Base-by-base conservation (phyloP, 495 filamentous ascomycete genomes). In the Achaetomiella virescens region DNA sequence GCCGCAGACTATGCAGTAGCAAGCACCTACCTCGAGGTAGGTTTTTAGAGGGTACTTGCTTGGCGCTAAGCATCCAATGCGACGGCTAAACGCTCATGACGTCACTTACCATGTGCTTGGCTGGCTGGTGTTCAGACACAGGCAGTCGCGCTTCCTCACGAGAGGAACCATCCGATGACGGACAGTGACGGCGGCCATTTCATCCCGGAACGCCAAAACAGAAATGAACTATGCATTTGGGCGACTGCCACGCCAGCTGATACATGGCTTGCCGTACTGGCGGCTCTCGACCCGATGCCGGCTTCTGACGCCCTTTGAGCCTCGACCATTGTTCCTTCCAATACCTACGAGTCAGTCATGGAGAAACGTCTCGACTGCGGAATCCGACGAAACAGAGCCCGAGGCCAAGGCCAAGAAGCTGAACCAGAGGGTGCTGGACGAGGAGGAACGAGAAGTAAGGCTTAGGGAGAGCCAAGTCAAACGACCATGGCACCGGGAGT, bases 401-500 rank as follows among this genome's bases (percentile, higher is more conserved):
- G 66, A 68, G 1, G 69, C 69, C 41, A 66, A 71, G 11, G 65
- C 68, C 12, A 72, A 64, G 29, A 61, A 67, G 18, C 60, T 70
- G n/a, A 62, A 67, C 49, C 60, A 78, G 38, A 69, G 68, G 48
- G 60, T 66, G 31, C 55, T 74, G 18, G 70, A 67, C 29, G 69
- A 66, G 33, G 62, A 72, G 22, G 71, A 75, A 49, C 55, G 73
- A 35, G 55, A 76, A 35, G 70, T 73, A 17, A 56, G 57, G 25
- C 65, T 48, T n/a, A 56, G 63, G 21, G 51, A 70, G 52, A 47
- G 67, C 56, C 58, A 70, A 44, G 67, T 74, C 22, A 64, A 71
- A 48, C 68, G 74, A 15, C 88, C 87, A 63, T 89, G 87, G 88
- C 84, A 86, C 62, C 77, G 86, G 35, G 78, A 88, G 58, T 83